phyloP scores from a whole-genome alignment of 1,284 basidiomycete species.

The Leccinum subrobustum region DNA sequence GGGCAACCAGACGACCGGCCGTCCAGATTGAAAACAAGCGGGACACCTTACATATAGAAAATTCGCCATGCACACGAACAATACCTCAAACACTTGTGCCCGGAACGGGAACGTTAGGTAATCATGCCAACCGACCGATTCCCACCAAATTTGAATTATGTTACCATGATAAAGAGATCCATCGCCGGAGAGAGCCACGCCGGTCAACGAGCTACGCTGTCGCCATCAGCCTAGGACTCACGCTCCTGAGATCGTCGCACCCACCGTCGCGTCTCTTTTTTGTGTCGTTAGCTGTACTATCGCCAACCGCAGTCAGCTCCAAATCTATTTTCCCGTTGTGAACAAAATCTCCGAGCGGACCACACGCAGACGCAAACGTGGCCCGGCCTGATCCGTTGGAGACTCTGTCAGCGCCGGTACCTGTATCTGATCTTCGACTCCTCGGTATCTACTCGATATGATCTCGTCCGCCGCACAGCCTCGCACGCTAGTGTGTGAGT shows the following conservation, averaged over 20 bases:
- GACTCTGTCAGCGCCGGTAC: not conserved
- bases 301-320: not conserved
- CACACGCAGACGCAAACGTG: not conserved
- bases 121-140: not conserved
- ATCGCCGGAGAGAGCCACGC: not conserved
- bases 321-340: not conserved
- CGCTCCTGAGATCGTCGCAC: not conserved
- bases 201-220: not conserved
- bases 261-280: not conserved
- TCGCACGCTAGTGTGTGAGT: not conserved
- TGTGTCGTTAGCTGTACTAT: not conserved
- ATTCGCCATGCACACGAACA: not conserved
- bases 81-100: constrained; percentile 6
- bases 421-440: not conserved
- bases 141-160: not conserved
- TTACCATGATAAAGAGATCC: not conserved
- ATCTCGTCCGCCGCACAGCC: not conserved
- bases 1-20: not conserved
- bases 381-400: not conserved
- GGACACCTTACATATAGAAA: not conserved
- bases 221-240: not conserved
- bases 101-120: constrained; percentile 16
- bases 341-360: not conserved
- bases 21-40: not conserved
- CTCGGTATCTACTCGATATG: not conserved